Evolutionary conservation across 345 rosid species (phyloP).

Genomic region (Salix viminalis): DNA sequence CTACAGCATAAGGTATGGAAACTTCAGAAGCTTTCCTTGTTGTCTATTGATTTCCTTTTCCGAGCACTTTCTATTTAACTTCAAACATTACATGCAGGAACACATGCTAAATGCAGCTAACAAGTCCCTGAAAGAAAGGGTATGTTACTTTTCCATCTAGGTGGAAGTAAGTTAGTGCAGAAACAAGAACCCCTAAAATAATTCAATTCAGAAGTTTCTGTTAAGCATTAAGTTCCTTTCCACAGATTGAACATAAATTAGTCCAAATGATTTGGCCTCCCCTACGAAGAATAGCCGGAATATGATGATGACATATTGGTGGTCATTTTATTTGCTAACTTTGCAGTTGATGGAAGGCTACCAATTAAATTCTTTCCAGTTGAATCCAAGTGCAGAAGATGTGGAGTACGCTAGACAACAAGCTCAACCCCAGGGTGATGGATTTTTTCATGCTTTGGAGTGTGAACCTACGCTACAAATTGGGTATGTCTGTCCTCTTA

Average conservation of each 20-base stretch:
- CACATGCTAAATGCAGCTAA: constrained; percentile 74
- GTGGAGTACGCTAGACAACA: constrained; percentile 52
- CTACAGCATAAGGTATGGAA: constrained; percentile 71
- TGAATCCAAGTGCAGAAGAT: constrained; percentile 65
- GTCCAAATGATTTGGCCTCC: not conserved
- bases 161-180: not conserved
- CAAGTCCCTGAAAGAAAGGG: constrained; percentile 77
- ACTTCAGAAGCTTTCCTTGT: not conserved
- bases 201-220: not conserved
- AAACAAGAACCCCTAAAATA: not conserved
- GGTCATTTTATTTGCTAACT: not conserved
- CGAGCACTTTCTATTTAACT: not conserved
- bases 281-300: not conserved
- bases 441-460: constrained; percentile 77
- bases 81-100: constrained; percentile 40
- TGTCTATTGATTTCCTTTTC: not conserved
- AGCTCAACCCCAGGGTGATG: constrained; percentile 47
- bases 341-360: constrained; percentile 87
- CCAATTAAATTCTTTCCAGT: constrained; percentile 56
- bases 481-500: constrained; percentile 44
- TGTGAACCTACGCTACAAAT: constrained; percentile 89
- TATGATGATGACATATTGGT: not conserved
- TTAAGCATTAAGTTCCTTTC: not conserved
- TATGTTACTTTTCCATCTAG: constrained; percentile 20
- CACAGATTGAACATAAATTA: not conserved